Base-by-base conservation (phyloP, 257 asterid genomes). In the Fraxinus excelsior region DNA sequence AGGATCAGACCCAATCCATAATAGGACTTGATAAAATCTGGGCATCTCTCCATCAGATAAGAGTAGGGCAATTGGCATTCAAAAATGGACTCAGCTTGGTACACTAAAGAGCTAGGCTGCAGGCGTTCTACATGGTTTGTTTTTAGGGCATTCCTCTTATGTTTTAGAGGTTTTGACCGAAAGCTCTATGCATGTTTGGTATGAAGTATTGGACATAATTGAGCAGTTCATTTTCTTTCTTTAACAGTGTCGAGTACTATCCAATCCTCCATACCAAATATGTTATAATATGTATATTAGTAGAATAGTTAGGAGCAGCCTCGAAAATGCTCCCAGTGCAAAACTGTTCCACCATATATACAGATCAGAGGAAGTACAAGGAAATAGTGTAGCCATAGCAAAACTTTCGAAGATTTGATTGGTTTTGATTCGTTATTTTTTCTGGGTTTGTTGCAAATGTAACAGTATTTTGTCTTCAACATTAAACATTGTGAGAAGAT, bases 1-100 rank as follows among this genome's bases (percentile, higher is more conserved):
- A 77, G 91, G 89, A 58, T 81, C 88, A 26, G 85, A 87, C 56
- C 91, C 91, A 49, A 87, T 87, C 58, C 91, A 87, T 74, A 87
- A 87, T 76, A 84, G 83, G 56, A 66, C 86, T 28, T 85, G 83
- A 85, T 34, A 1, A 1, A 64, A 8, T 16, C 28, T 56, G 44
- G 25, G 49, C 3, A 51, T 14, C 69, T 26, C 21, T 53, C n/a
- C 26, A 7, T 53, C 26, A 5, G 12, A 53, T 1, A 53, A 53
- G 26, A 18, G 1, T 12, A 42, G 7, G 26, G 58, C 31, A 21
- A 35, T 70, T 40, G 18, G 29, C 0, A 26, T 56, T 70, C 19
- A 2, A 49, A 23, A 38, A 21, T 46, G 29, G 81, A 56, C 46
- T 38, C 23, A 26, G 62, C 32, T 25, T 81, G 26, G 62, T 6